Evolutionary conservation across 2,329 filamentous ascomycete genomes (phyloP).

Genomic region (Fusarium mundagurra): DNA sequence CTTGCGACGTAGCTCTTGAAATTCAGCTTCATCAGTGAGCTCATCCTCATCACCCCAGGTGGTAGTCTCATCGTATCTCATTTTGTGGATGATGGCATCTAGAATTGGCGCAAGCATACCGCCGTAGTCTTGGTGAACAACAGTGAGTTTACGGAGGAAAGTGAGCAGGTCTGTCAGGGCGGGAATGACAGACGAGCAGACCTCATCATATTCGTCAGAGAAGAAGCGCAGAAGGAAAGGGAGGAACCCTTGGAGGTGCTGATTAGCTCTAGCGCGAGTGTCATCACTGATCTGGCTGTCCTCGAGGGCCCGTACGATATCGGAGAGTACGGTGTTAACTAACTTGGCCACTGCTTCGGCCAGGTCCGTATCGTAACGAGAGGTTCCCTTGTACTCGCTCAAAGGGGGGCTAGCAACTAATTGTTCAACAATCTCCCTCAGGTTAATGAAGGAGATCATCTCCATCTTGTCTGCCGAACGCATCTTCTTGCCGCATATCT

Average conservation of each 20-base stretch:
- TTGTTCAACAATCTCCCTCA: slow-evolving; percentile 85
- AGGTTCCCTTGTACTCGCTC: slow-evolving; percentile 79
- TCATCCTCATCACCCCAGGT: slow-evolving; percentile 95
- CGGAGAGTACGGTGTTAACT: slow-evolving; percentile 87
- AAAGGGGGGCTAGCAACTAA: slow-evolving; percentile 86
- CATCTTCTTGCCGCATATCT: slow-evolving; percentile 99
- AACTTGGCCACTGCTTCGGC: slow-evolving; percentile 95
- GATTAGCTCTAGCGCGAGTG: slow-evolving; percentile 79
- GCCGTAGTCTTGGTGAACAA: slow-evolving; percentile 78
- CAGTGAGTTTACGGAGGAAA: slow-evolving; percentile 83
- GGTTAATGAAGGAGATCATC: slow-evolving; percentile 89
- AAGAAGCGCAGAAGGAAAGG: slow-evolving; percentile 93
- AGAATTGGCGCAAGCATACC: slow-evolving; percentile 87
- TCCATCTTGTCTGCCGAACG: slow-evolving; percentile 91
- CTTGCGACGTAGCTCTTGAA: slow-evolving; percentile 91
- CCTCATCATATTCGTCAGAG: slow-evolving; percentile 96
- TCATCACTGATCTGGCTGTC: slow-evolving; percentile 68
- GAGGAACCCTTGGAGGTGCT: slow-evolving; percentile 83
- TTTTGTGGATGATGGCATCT: slow-evolving; percentile 92
- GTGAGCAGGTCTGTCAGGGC: slow-evolving; percentile 92
- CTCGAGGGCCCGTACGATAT: slow-evolving; percentile 88
- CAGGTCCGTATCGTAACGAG: slow-evolving; percentile 93
- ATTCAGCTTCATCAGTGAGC: slow-evolving; percentile 96
- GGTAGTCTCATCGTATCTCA: slow-evolving; percentile 96
- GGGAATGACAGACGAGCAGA: slow-evolving; percentile 95